A percentile compares a stretch with the other conserved stretches of the same genome.
These are phyloP conservation scores for Biancaea sappan DNA, from an alignment of 306 rosid genomes.

Conservation along the genomic window DNA sequence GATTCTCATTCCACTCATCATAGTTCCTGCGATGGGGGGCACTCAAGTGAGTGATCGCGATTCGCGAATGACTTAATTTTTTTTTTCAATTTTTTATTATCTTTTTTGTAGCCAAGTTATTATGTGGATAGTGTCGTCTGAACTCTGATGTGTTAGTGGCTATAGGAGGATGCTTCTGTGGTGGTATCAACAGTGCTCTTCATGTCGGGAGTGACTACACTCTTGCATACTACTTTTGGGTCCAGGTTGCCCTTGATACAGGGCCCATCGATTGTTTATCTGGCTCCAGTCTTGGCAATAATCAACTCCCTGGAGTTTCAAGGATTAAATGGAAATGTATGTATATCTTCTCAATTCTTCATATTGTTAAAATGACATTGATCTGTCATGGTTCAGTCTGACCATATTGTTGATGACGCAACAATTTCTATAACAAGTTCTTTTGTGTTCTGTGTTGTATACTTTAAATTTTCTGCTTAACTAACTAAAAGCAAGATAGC, in stretches of 20 bases:
- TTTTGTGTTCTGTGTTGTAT: not conserved
- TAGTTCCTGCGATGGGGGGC: conserved; percentile 99
- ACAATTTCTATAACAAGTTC: not conserved
- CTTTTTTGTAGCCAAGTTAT: not conserved
- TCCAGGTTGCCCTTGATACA: conserved; percentile 93
- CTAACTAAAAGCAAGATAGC: not conserved
- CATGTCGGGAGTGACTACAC: conserved; percentile 83
- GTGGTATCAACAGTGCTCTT: conserved; percentile 93
- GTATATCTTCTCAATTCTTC: conserved; percentile 38
- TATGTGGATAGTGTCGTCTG: conserved; percentile 45
- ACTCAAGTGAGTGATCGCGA: conserved; percentile 65
- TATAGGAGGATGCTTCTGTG: conserved; percentile 84
- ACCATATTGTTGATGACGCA: not conserved
- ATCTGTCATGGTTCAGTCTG: not conserved
- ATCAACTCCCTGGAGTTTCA: conserved; percentile 86
- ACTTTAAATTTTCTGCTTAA: not conserved
- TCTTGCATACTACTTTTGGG: conserved; percentile 80
- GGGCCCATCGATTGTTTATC: conserved; percentile 89
- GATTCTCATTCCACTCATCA: conserved; percentile 82
- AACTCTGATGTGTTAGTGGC: conserved; percentile 62
- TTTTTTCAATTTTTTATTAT: conserved; percentile 5
- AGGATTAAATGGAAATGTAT: conserved; percentile 79
- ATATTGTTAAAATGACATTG: conserved; percentile 14
- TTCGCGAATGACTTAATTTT: not conserved
- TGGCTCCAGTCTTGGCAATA: conserved; percentile 81